These are phyloP conservation scores for Bondarzewia mesenterica DNA, from an alignment of 1,284 basidiomycete genomes.

Conservation along the genomic window DNA sequence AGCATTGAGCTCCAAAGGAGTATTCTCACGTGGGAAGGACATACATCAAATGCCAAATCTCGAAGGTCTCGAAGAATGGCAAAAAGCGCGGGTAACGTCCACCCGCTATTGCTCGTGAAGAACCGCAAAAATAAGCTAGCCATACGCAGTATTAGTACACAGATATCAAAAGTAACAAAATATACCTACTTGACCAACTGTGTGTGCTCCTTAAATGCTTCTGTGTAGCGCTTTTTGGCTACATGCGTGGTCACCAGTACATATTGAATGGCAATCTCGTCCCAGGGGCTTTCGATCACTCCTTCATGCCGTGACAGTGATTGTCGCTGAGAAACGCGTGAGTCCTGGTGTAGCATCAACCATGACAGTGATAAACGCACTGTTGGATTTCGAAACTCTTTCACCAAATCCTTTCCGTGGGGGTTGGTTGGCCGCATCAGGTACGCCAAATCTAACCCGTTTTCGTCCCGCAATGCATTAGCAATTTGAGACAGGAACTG, in stretches of 20 bases:
- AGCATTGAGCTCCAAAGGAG: no score
- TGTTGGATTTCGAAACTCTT: constrained; percentile 61
- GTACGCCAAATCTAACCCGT: constrained; percentile 62
- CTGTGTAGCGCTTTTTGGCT: constrained; percentile 51
- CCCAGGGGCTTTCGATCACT: constrained; percentile 65
- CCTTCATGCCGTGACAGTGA: constrained; percentile 52
- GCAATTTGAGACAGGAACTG: constrained; percentile 55
- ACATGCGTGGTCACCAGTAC: constrained; percentile 64
- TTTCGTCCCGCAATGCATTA: constrained; percentile 50
- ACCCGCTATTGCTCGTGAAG: constrained; percentile 70
- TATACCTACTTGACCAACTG: constrained; percentile 53
- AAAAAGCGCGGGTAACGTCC: constrained; percentile 77
- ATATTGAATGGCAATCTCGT: constrained; percentile 75
- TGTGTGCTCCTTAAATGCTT: constrained; percentile 73
- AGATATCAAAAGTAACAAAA: neutral
- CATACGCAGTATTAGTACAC: constrained; percentile 12
- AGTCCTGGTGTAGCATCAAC: neutral
- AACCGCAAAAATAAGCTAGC: constrained; percentile 67
- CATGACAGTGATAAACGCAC: constrained; percentile 24
- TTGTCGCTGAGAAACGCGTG: constrained; percentile 29
- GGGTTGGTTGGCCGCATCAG: constrained; percentile 66
- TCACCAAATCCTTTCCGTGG: constrained; percentile 65
- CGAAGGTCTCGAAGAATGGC: constrained; percentile 73
- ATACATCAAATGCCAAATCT: constrained; percentile 71
- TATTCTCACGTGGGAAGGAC: no score